Evolutionary conservation across 139 green algal species (phyloP), one percentile per base, ranked within the genome.

Genomic region (Chlamydomonas urium): DNA sequence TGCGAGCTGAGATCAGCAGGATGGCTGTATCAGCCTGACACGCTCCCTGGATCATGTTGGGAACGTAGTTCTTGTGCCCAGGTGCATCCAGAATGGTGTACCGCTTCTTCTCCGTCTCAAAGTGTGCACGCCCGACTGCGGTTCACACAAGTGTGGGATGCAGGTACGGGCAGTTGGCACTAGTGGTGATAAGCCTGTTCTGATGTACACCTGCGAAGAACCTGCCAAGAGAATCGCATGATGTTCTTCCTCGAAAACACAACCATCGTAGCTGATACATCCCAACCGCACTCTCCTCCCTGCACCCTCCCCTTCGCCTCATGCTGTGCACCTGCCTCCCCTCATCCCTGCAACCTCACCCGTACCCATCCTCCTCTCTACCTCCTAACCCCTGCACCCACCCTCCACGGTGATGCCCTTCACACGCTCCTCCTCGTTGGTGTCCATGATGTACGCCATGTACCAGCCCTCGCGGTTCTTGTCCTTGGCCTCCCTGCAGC

Each of bases 361-460:
- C 42, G 34, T 26, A 2, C 42, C 31, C 35, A 32, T 63, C 32
- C 24, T 94, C n/a, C n/a, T n/a, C n/a, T n/a, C n/a, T n/a, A n/a
- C n/a, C n/a, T n/a, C n/a, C n/a, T n/a, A n/a, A n/a, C n/a, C n/a
- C n/a, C n/a, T n/a, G n/a, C n/a, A n/a, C n/a, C n/a, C n/a, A n/a
- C n/a, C 92, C 80, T 99, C 95, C 32, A 99, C 95, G 4, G 95
- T 99, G 82, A 97, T 99, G 23, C 95, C 96, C 90, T 99, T 99
- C 2, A 89, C 89, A 6, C 96, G 84, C 88, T 99, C 96, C 84
- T 99, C 96, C 75, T 99, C 94, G 66, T 98, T 99, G 47, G 94
- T 99, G 83, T 99, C 96, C 96, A 99, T 99, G 88, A 99, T 99
- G 83, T 99, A 99, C 0, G 96, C 96, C 92, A 96, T 96, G 83